Percentiles rank a stretch among this genome's conserved stretches.
Evolutionary conservation across 805 yeast genomes (phyloP).

Genomic region (Saccharomycopsis sp.): DNA sequence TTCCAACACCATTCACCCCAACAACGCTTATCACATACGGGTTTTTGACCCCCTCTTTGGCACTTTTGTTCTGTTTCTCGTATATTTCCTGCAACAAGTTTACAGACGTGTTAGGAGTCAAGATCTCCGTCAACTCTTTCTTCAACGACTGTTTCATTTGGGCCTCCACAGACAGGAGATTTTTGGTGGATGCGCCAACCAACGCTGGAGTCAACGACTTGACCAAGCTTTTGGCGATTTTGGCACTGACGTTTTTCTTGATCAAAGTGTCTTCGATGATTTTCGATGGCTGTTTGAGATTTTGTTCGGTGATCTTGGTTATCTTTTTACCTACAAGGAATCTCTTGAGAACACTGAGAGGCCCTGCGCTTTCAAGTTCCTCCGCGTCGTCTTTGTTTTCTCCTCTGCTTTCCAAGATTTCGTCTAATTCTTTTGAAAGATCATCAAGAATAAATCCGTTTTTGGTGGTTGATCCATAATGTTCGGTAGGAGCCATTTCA

Average conservation of each 20-base stretch:
- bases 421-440: slow-evolving; percentile 17
- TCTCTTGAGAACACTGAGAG: slow-evolving; percentile 54
- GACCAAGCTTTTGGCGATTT: slow-evolving; percentile 69
- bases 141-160: slow-evolving; percentile 63
- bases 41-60: slow-evolving; percentile 28
- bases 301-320: slow-evolving; percentile 46
- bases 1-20: slow-evolving; percentile 98
- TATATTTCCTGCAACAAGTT: slow-evolving; percentile 81
- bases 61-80: slow-evolving; percentile 27
- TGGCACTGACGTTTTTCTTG: slow-evolving; percentile 85
- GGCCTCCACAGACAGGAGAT: slow-evolving; percentile 64
- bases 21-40: slow-evolving; percentile 97
- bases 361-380: slow-evolving; percentile 25
- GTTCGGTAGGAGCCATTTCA: slow-evolving; percentile 20
- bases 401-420: slow-evolving; percentile 11
- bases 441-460: slow-evolving; percentile 18
- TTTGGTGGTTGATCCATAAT: slow-evolving; percentile 19
- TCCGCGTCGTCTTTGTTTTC: not conserved
- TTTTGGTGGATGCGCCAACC: slow-evolving; percentile 63
- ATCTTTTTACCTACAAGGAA: slow-evolving; percentile 54
- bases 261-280: slow-evolving; percentile 72
- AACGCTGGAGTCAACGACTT: slow-evolving; percentile 63
- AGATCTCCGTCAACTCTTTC: slow-evolving; percentile 60
- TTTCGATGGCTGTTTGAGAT: slow-evolving; percentile 56
- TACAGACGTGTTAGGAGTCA: slow-evolving; percentile 88